A percentile compares a stretch with the other conserved stretches of the same genome.
Conservation (phyloP, 75 land plant genomes). For the Selaginella tamariscina region DNA sequence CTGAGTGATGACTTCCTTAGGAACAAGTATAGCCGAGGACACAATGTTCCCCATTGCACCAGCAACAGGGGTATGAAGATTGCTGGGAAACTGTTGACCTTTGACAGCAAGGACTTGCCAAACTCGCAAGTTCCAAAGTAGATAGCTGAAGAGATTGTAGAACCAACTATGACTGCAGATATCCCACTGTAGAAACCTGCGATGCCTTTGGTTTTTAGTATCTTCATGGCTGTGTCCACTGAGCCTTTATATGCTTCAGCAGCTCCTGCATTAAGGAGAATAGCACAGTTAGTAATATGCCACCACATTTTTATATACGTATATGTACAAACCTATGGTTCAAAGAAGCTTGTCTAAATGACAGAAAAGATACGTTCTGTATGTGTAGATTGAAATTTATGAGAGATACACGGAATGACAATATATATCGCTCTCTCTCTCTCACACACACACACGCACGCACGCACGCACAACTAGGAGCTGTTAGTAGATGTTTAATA, state of each 20-base stretch:
- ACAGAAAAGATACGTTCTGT: too few species aligned
- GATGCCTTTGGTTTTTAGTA: slow-evolving; percentile 39
- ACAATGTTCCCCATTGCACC: slow-evolving; percentile 78
- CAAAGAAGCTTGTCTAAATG: too few species aligned
- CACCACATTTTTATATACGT: too few species aligned
- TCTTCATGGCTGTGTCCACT: slow-evolving; percentile 42
- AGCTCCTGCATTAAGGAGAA: too few species aligned
- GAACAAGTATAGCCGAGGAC: slow-evolving; percentile 78
- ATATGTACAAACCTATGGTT: too few species aligned
- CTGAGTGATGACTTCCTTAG: slow-evolving; percentile 79
- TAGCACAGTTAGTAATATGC: too few species aligned
- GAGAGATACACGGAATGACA: too few species aligned
- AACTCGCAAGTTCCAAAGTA: slow-evolving; percentile 87
- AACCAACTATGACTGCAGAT: slow-evolving; percentile 75
- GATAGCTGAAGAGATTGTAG: slow-evolving; percentile 61
- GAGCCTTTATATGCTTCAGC: slow-evolving; percentile 35
- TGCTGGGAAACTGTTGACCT: slow-evolving; percentile 28
- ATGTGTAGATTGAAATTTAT: too few species aligned
- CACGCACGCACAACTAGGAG: too few species aligned
- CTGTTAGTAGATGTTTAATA: too few species aligned
- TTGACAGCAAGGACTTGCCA: slow-evolving; percentile 50
- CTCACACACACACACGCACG: too few species aligned
- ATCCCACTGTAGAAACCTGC: slow-evolving; percentile 68
- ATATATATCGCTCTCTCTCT: too few species aligned
- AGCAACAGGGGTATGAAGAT: slow-evolving; percentile 58